Conservation (phyloP, 768 basidiomycete genomes). For the Rhizopogon sp. region DNA sequence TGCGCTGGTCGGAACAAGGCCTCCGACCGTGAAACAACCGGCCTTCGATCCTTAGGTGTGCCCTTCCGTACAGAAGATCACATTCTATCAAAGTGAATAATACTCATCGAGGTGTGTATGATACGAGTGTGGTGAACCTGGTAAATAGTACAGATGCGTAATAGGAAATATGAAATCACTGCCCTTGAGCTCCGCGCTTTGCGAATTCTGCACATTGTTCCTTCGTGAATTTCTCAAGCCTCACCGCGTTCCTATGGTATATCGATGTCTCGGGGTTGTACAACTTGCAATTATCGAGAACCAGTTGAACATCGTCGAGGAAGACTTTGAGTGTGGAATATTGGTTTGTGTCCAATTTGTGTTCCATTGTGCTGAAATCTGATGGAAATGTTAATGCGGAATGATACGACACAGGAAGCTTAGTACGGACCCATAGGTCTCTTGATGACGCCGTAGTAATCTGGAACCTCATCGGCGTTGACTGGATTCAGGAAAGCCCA, state of each 20-base stretch:
- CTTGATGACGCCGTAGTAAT: conserved; percentile 88
- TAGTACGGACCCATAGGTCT: conserved; percentile 81
- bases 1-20: too few species aligned
- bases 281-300: conserved; percentile 83
- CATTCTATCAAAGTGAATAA: too few species aligned
- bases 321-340: conserved; percentile 75
- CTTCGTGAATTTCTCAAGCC: conserved; percentile 74
- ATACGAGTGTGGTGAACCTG: not conserved
- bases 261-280: conserved; percentile 83
- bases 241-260: conserved; percentile 81
- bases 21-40: too few species aligned
- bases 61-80: too few species aligned
- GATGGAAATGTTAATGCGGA: conserved; percentile 1
- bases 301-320: conserved; percentile 71
- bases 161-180: conserved; percentile 2
- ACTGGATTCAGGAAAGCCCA: conserved; percentile 92
- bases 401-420: not conserved
- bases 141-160: not conserved
- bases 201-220: conserved; percentile 36
- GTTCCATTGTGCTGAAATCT: conserved; percentile 87
- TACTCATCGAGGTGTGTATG: not conserved
- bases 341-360: conserved; percentile 85
- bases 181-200: conserved; percentile 8
- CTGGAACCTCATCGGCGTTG: conserved; percentile 68
- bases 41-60: too few species aligned